These are phyloP conservation scores for Melastoma malabathricum DNA, from an alignment of 345 rosid species.

Conservation along the genomic window DNA sequence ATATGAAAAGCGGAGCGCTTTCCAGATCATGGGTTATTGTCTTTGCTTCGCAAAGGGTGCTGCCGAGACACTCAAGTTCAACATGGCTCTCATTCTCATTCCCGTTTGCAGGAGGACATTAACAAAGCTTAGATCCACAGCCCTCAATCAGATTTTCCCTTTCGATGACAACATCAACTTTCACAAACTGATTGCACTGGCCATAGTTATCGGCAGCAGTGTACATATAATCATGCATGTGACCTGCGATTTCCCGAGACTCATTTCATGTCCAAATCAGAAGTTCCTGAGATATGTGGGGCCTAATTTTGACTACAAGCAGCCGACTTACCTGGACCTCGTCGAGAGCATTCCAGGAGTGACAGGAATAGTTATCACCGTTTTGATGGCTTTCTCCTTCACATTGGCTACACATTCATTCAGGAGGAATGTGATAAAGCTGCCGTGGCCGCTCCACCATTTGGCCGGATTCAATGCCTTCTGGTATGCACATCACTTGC, in stretches of 20 bases:
- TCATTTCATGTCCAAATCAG: constrained; percentile 27
- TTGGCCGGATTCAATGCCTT: constrained; percentile 88
- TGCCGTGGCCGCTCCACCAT: constrained; percentile 47
- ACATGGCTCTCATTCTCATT: constrained; percentile 76
- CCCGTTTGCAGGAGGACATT: constrained; percentile 77
- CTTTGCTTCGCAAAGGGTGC: constrained; percentile 73
- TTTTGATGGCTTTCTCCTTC: constrained; percentile 57
- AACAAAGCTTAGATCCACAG: constrained; percentile 53
- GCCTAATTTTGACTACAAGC: constrained; percentile 29
- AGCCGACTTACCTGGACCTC: constrained; percentile 51
- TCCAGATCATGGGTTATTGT: constrained; percentile 64
- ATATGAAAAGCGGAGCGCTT: constrained; percentile 18
- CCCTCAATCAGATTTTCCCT: constrained; percentile 41
- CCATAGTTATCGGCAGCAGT: constrained; percentile 30
- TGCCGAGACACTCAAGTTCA: constrained; percentile 77
- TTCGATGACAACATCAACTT: constrained; percentile 91
- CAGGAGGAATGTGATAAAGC: constrained; percentile 50
- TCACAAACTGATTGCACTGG: constrained; percentile 52
- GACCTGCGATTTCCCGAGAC: constrained; percentile 44
- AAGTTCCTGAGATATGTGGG: constrained; percentile 38
- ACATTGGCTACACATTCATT: constrained; percentile 58
- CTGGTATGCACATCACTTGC: constrained; percentile 94
- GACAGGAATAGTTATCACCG: constrained; percentile 46
- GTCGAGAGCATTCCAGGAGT: constrained; percentile 35
- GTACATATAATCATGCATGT: constrained; percentile 46